These are phyloP conservation scores for Cunninghamia lanceolata DNA, from an alignment of 75 land plant genomes.

Conservation along the genomic window DNA sequence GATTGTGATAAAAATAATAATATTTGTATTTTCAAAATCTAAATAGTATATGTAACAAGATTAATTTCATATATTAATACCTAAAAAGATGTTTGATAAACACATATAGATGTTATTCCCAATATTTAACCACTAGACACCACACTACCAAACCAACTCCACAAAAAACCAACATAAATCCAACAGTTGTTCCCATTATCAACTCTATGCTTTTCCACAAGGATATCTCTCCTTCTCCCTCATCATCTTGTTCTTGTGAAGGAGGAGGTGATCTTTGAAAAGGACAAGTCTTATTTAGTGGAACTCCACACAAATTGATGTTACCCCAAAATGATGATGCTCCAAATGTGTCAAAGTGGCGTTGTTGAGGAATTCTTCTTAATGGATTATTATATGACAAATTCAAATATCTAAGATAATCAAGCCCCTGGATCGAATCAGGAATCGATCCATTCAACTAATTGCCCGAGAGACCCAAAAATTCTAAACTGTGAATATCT, in stretches of 20 bases:
- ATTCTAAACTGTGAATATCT: conserved; percentile 34
- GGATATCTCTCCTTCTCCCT: not conserved
- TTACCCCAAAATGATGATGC: conserved; percentile 36
- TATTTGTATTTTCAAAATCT: no score
- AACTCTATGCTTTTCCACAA: not conserved
- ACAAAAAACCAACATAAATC: not conserved
- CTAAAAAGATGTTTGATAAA: no score
- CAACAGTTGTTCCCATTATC: not conserved
- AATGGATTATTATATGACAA: conserved; percentile 30
- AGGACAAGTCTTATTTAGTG: conserved; percentile 11
- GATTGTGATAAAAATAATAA: no score
- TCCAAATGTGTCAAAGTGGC: conserved; percentile 49
- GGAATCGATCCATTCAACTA: conserved; percentile 55
- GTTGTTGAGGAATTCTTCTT: conserved; percentile 32
- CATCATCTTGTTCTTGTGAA: not conserved
- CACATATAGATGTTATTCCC: no score
- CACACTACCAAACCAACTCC: not conserved
- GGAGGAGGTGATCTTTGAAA: not conserved
- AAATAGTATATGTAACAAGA: no score
- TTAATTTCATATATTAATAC: no score
- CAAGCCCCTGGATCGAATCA: not conserved
- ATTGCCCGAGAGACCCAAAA: conserved; percentile 59
- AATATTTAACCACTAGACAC: not conserved
- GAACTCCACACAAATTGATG: conserved; percentile 46
- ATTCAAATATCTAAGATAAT: conserved; percentile 19